Conservation (phyloP, 805 yeast genomes). For the Geotrichum ghanense region DNA sequence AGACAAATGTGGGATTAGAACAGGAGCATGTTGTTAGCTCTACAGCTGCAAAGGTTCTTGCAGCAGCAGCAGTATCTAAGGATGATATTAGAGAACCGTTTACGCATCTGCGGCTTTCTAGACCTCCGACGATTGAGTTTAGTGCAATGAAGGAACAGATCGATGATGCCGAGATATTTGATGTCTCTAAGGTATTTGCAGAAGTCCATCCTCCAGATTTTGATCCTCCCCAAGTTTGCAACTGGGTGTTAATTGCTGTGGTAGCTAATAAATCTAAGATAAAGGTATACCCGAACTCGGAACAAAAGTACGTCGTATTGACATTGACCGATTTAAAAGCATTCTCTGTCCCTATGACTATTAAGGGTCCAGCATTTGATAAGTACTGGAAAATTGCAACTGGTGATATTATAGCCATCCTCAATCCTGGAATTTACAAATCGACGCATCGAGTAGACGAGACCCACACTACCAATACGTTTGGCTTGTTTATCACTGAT, state of each 20-base stretch:
- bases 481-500: conserved; percentile 45
- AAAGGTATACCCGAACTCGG: conserved; percentile 19
- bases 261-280: conserved; percentile 47
- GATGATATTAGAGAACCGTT: conserved; percentile 26
- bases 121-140: conserved; percentile 28
- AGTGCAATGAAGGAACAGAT: conserved; percentile 30
- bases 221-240: conserved; percentile 50
- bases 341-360: conserved; percentile 44
- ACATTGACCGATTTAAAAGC: conserved; percentile 54
- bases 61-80: not conserved
- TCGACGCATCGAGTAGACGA: conserved; percentile 7
- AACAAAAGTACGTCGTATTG: conserved; percentile 44
- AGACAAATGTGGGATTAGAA: conserved; percentile 5
- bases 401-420: conserved; percentile 63
- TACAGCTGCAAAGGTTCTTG: not conserved
- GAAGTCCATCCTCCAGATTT: conserved; percentile 60
- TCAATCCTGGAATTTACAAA: conserved; percentile 55
- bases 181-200: conserved; percentile 49
- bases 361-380: conserved; percentile 55
- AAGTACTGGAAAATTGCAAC: conserved; percentile 60
- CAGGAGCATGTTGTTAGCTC: not conserved
- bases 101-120: conserved; percentile 33
- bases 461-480: conserved; percentile 27
- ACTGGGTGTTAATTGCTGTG: conserved; percentile 74
- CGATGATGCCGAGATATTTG: conserved; percentile 40